These are phyloP conservation scores for Pseudogymnoascus sp. DNA, from an alignment of 2,329 filamentous ascomycete genomes.

Conservation along the genomic window DNA sequence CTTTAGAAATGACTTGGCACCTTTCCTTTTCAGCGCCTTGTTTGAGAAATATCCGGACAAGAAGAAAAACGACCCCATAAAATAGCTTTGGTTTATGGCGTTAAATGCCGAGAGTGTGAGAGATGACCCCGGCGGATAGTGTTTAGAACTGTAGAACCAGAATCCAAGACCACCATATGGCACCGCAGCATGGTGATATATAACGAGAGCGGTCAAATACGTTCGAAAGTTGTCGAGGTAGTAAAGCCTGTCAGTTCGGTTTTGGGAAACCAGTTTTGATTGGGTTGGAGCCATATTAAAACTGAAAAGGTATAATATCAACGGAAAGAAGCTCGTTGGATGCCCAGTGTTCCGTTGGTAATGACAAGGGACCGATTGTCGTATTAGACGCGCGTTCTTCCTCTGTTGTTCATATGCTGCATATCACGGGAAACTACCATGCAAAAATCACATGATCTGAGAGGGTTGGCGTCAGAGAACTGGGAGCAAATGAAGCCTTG, in stretches of 20 bases:
- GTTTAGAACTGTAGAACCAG: constrained; percentile 11
- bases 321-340: neutral
- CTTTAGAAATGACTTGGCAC: constrained; percentile 1
- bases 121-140: neutral
- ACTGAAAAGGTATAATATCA: neutral
- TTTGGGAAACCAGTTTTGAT: neutral
- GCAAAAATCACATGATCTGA: neutral
- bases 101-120: constrained; percentile 12
- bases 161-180: constrained; percentile 13
- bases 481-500: neutral
- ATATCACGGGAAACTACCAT: neutral
- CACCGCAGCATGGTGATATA: constrained; percentile 11
- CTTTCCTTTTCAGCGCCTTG: constrained; percentile 10
- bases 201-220: constrained; percentile 11
- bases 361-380: neutral
- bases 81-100: constrained; percentile 12
- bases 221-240: constrained; percentile 9
- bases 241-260: neutral
- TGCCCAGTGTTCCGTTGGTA: neutral
- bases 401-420: neutral
- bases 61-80: constrained; percentile 15
- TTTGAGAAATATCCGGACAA: constrained; percentile 11
- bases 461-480: neutral
- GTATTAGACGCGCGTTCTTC: neutral
- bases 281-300: neutral